Evolutionary conservation across 1,139 yeast genomes (phyloP).

Genomic region (Yamadazyma taylorii): DNA sequence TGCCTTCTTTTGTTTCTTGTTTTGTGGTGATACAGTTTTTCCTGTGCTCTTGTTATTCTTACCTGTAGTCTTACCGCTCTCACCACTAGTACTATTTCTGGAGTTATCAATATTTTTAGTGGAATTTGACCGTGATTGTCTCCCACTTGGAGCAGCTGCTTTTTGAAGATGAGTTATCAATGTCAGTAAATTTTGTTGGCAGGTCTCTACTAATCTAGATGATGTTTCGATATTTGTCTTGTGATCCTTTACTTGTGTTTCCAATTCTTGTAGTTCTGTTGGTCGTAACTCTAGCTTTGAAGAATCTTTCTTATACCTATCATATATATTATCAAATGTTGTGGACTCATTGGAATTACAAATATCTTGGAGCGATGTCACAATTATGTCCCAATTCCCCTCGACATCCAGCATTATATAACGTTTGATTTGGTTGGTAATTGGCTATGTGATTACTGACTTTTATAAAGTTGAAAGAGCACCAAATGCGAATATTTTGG

Average conservation of each 20-base stretch:
- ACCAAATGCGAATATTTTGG: too few species aligned
- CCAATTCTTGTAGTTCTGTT: slow-evolving; percentile 40
- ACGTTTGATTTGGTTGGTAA: too few species aligned
- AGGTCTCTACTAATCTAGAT: slow-evolving; percentile 44
- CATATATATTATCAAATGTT: slow-evolving; percentile 48
- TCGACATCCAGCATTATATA: slow-evolving; percentile 19
- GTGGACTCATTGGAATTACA: slow-evolving; percentile 59
- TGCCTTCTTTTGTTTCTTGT: slow-evolving; percentile 30
- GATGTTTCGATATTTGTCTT: slow-evolving; percentile 59
- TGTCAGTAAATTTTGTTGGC: slow-evolving; percentile 38
- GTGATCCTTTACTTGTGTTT: slow-evolving; percentile 50
- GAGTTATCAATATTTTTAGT: neutral
- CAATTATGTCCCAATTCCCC: slow-evolving; percentile 69
- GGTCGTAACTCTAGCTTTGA: slow-evolving; percentile 23
- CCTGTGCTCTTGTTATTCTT: slow-evolving; percentile 1
- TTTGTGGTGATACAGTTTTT: slow-evolving; percentile 4
- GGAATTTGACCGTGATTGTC: slow-evolving; percentile 9
- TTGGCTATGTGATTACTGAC: too few species aligned
- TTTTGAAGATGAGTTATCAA: slow-evolving; percentile 29
- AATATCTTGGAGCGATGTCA: slow-evolving; percentile 66
- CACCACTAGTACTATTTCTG: neutral
- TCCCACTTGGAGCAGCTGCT: slow-evolving; percentile 6
- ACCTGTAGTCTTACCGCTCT: neutral
- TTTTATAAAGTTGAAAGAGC: neutral
- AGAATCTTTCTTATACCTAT: slow-evolving; percentile 8